phyloP scores from a whole-genome alignment of 805 yeast species.

The Saturnispora mendoncae region DNA sequence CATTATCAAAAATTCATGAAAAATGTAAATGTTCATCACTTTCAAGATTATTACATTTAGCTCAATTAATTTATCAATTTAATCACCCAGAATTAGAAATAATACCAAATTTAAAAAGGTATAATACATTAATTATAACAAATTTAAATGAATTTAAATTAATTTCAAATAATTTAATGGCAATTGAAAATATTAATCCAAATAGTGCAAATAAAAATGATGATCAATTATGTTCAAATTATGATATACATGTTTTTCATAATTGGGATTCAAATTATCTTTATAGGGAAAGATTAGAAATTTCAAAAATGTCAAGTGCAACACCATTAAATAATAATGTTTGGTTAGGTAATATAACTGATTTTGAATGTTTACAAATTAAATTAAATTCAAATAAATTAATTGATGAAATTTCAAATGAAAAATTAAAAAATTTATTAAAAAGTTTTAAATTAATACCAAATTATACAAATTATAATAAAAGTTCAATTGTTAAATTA shows the following conservation, averaged over 20 bases:
- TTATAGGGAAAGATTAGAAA: conserved; percentile 73
- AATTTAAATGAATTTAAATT: conserved; percentile 16
- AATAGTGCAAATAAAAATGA: conserved; percentile 19
- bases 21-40: conserved; percentile 32
- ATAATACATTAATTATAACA: conserved; percentile 24
- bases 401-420: conserved; percentile 1
- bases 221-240: conserved; percentile 26
- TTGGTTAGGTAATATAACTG: conserved; percentile 81
- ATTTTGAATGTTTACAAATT: conserved; percentile 40
- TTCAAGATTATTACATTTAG: conserved; percentile 35
- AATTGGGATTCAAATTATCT: conserved; percentile 64
- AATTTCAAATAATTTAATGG: conserved; percentile 19
- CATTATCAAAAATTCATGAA: conserved; percentile 6
- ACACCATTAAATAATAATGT: conserved; percentile 44
- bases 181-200: conserved; percentile 23
- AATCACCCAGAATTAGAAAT: conserved; percentile 21
- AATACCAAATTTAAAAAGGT: too few species aligned
- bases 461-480: conserved; percentile 38
- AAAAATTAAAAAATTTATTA: background rate
- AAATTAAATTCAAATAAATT: conserved; percentile 18
- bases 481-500: conserved; percentile 41
- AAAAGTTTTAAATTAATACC: conserved; percentile 20
- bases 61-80: conserved; percentile 29
- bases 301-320: conserved; percentile 75
- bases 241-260: conserved; percentile 36